Conservation (phyloP, 2,329 filamentous ascomycete species). For the Ophiostoma tasmaniense region DNA sequence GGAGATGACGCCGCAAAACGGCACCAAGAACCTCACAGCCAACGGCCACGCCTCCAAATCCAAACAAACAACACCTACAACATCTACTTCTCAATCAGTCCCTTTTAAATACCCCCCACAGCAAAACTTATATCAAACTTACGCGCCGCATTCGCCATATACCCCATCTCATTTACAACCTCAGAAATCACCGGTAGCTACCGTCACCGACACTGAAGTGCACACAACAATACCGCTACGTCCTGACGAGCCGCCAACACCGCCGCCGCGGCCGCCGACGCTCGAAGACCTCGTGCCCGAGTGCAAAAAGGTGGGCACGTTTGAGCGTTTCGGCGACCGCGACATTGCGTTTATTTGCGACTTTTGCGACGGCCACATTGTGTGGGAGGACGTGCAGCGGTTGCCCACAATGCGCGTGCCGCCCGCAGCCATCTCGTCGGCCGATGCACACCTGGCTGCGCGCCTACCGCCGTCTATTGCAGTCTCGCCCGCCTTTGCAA, state of each 20-base stretch:
- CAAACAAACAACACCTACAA: not conserved
- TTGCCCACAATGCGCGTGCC: constrained; percentile 40
- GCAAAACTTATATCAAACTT: not conserved
- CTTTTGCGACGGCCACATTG: constrained; percentile 51
- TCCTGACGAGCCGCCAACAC: constrained; percentile 7
- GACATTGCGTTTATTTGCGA: constrained; percentile 53
- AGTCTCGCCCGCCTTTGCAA: constrained; percentile 1
- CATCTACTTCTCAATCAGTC: not conserved
- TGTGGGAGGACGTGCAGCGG: constrained; percentile 48
- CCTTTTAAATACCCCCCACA: not conserved
- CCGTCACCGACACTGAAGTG: not conserved
- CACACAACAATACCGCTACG: constrained; percentile 13
- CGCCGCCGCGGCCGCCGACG: constrained; percentile 18
- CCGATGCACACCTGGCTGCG: not conserved
- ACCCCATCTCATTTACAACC: not conserved
- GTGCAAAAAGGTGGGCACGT: constrained; percentile 46
- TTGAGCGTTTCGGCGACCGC: constrained; percentile 45
- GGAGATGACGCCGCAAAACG: constrained; percentile 16
- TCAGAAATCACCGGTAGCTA: not conserved
- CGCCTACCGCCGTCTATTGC: not conserved
- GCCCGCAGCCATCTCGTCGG: constrained; percentile 23
- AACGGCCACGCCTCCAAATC: not conserved
- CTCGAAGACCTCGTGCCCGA: constrained; percentile 41
- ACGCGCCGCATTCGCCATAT: not conserved
- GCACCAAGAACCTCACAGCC: not conserved